A percentile compares a stretch with the other conserved stretches of the same genome.
phyloP scores from a whole-genome alignment of 2,329 filamentous ascomycete genomes.

The Drechslerella stenobrocha region DNA sequence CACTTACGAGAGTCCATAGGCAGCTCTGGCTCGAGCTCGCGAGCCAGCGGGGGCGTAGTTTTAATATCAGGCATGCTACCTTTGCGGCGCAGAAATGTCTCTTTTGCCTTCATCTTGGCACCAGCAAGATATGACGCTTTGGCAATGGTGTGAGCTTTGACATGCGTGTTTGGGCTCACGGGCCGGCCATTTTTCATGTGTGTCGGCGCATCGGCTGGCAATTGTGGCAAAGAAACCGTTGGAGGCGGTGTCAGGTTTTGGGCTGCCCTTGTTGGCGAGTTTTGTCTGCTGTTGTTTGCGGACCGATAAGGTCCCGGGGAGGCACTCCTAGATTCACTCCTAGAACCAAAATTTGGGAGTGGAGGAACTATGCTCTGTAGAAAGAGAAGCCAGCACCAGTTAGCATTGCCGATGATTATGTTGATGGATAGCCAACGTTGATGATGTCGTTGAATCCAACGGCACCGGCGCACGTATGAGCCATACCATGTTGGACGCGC shows the following conservation, averaged over 20 bases:
- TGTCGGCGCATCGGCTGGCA: constrained; percentile 29
- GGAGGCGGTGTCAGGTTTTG: constrained; percentile 47
- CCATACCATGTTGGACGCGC: neutral
- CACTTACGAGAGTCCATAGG: constrained; percentile 71
- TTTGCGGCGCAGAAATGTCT: constrained; percentile 61
- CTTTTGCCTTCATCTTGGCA: constrained; percentile 51
- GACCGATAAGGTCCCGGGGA: constrained; percentile 33
- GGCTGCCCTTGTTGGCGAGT: constrained; percentile 47
- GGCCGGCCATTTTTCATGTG: constrained; percentile 38
- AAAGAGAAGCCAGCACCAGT: neutral
- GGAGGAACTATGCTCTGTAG: constrained; percentile 37
- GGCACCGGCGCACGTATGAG: neutral
- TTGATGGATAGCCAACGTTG: no score
- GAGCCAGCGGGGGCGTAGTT: constrained; percentile 54
- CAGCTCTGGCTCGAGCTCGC: constrained; percentile 69
- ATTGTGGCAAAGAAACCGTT: constrained; percentile 43
- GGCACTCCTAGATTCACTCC: constrained; percentile 29
- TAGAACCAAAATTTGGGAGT: constrained; percentile 33
- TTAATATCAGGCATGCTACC: constrained; percentile 67
- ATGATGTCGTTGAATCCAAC: neutral
- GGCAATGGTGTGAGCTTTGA: constrained; percentile 32
- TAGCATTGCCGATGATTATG: no score
- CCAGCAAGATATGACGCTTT: constrained; percentile 41
- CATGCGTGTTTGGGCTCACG: constrained; percentile 25
- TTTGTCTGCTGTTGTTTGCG: constrained; percentile 38